Percentiles rank a stretch among this genome's conserved stretches.
phyloP scores from a whole-genome alignment of 495 filamentous ascomycete genomes.

The Parathielavia hyrcaniae region DNA sequence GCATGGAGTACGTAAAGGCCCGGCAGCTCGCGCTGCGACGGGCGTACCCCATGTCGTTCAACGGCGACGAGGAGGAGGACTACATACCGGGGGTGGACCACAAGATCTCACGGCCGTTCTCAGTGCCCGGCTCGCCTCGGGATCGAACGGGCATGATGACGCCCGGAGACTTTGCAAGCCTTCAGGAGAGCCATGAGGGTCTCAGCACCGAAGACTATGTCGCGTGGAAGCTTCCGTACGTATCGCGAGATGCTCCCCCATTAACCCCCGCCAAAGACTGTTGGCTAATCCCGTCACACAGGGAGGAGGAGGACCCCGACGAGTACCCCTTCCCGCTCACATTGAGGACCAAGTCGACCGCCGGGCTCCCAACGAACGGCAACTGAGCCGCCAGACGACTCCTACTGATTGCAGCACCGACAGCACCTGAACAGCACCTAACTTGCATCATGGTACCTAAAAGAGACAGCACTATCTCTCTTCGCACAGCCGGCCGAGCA shows the following conservation, averaged over 20 bases:
- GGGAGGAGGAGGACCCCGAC: slow-evolving; percentile 92
- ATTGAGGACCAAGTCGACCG: slow-evolving; percentile 50
- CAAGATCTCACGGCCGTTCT: slow-evolving; percentile 90
- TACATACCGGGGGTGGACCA: slow-evolving; percentile 85
- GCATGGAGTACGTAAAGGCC: slow-evolving; percentile 97
- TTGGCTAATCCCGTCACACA: slow-evolving; percentile 32
- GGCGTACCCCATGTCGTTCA: slow-evolving; percentile 85
- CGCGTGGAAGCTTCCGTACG: slow-evolving; percentile 96
- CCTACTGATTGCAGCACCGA: background rate
- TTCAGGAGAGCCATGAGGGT: slow-evolving; percentile 91
- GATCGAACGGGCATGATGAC: slow-evolving; percentile 98
- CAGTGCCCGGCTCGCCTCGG: slow-evolving; percentile 84
- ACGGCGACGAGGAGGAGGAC: slow-evolving; percentile 65
- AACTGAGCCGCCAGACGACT: slow-evolving; percentile 15
- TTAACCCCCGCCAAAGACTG: background rate
- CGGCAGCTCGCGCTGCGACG: slow-evolving; percentile 84
- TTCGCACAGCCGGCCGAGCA: background rate
- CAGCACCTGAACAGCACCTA: slow-evolving; percentile 1
- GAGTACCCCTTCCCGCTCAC: slow-evolving; percentile 92
- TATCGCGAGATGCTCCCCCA: slow-evolving; percentile 27
- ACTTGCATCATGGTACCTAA: background rate
- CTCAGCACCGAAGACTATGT: slow-evolving; percentile 96
- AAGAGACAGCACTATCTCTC: background rate
- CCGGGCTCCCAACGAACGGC: slow-evolving; percentile 38
- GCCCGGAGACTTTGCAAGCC: slow-evolving; percentile 90